Evolutionary conservation across 2,329 filamentous ascomycete species (phyloP).

Genomic region (Geosmithia putterillii): DNA sequence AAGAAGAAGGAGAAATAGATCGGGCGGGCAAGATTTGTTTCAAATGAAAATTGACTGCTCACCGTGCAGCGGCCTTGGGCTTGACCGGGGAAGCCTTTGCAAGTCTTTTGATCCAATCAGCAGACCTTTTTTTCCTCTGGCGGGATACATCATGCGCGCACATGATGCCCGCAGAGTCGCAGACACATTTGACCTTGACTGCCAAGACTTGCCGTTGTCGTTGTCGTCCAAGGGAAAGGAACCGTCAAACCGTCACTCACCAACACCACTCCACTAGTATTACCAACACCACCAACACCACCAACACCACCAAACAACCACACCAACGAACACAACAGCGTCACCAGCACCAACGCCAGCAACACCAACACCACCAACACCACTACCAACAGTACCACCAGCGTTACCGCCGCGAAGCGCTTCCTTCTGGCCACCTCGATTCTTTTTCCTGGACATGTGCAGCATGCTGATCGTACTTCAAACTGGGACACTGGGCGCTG

Average conservation of each 20-base stretch:
- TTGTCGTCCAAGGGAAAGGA: not conserved
- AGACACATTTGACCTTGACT: not conserved
- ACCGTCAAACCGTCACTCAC: too few relatives aligned
- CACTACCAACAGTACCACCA: not conserved
- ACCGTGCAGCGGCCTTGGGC: not conserved
- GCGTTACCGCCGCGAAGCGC: not conserved
- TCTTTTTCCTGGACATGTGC: too few relatives aligned
- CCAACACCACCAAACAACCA: not conserved
- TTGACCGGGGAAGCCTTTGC: not conserved
- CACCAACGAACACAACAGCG: not conserved
- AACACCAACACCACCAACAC: not conserved
- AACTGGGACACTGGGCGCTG: not conserved
- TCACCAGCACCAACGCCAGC: not conserved
- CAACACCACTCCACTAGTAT: not conserved
- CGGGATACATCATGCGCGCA: not conserved
- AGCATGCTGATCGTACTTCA: too few relatives aligned
- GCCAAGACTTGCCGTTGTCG: not conserved
- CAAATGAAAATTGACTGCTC: not conserved
- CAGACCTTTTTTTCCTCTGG: not conserved
- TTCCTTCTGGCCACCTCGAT: too few relatives aligned
- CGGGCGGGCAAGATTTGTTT: not conserved
- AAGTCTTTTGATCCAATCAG: not conserved
- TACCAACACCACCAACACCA: not conserved
- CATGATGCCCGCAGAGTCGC: not conserved
- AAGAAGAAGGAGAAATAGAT: not conserved